Evolutionary conservation across 768 basidiomycete genomes (phyloP).

Genomic region (Gymnopilus junonius): DNA sequence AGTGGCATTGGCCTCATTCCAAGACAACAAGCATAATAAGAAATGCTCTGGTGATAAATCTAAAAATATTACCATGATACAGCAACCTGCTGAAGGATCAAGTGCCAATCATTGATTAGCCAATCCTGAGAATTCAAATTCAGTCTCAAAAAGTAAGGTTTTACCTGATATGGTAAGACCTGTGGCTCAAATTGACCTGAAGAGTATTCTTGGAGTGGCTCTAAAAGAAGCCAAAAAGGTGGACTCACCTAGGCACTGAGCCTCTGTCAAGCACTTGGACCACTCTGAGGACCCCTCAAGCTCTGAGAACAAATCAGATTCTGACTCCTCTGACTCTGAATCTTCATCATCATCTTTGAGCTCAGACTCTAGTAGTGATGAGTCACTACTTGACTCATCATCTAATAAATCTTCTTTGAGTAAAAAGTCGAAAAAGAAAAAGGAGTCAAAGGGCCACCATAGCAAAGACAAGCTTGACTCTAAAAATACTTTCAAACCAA

Average conservation of each 20-base stretch:
- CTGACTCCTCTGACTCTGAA: neutral
- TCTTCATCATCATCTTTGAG: no score
- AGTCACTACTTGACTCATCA: neutral
- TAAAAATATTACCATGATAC: neutral
- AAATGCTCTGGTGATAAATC: neutral
- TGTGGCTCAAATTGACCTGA: neutral
- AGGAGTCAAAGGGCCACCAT: neutral
- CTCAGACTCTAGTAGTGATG: neutral
- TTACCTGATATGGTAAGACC: neutral
- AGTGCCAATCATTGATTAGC: neutral
- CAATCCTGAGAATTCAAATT: neutral
- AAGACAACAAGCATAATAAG: neutral
- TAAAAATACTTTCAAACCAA: neutral
- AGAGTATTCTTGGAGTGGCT: neutral
- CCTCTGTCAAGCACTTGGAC: neutral
- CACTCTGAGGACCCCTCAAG: neutral
- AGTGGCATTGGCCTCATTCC: neutral
- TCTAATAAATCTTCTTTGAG: neutral
- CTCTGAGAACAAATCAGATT: neutral
- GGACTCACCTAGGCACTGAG: neutral
- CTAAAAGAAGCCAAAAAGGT: neutral
- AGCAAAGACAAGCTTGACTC: conserved; percentile 11
- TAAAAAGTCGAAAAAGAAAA: neutral
- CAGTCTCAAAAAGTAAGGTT: neutral
- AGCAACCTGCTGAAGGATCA: neutral